Evolutionary conservation across 805 yeast genomes (phyloP).

Genomic region (Wickerhamomyces alni): DNA sequence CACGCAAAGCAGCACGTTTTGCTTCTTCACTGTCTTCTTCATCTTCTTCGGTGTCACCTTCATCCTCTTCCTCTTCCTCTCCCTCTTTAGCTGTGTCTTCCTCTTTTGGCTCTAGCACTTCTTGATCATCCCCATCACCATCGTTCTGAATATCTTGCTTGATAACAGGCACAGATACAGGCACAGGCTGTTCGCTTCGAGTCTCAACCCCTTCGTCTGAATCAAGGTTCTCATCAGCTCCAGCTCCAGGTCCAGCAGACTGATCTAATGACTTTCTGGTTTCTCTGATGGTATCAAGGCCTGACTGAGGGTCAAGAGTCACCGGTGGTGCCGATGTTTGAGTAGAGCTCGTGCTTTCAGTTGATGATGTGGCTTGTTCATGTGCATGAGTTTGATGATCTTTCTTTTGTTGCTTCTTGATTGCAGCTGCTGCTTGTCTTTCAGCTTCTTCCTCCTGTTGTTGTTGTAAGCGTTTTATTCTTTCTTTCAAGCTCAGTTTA

Average conservation of each 20-base stretch:
- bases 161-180: no score
- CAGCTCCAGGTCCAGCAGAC: not conserved
- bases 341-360: no score
- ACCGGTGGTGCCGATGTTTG: no score
- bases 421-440: slow-evolving; percentile 55
- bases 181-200: no score
- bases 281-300: no score
- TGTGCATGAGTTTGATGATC: slow-evolving; percentile 30
- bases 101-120: slow-evolving; percentile 11
- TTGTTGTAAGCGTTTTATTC: slow-evolving; percentile 79
- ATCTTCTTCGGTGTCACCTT: slow-evolving; percentile 44
- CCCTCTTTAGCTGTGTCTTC: slow-evolving; percentile 1
- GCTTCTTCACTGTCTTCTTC: slow-evolving; percentile 74
- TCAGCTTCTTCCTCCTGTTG: slow-evolving; percentile 78
- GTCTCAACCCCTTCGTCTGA: not conserved
- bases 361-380: no score
- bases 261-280: no score
- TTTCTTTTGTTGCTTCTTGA: slow-evolving; percentile 45
- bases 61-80: slow-evolving; percentile 31
- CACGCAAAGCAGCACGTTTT: slow-evolving; percentile 71
- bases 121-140: slow-evolving; percentile 8
- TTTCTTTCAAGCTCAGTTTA: slow-evolving; percentile 74
- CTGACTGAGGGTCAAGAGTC: no score
- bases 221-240: not conserved
- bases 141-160: not conserved